These are phyloP conservation scores for Umbelopsis isabellina DNA, from an alignment of 192 early-diverging fungal genomes.

Conservation along the genomic window DNA sequence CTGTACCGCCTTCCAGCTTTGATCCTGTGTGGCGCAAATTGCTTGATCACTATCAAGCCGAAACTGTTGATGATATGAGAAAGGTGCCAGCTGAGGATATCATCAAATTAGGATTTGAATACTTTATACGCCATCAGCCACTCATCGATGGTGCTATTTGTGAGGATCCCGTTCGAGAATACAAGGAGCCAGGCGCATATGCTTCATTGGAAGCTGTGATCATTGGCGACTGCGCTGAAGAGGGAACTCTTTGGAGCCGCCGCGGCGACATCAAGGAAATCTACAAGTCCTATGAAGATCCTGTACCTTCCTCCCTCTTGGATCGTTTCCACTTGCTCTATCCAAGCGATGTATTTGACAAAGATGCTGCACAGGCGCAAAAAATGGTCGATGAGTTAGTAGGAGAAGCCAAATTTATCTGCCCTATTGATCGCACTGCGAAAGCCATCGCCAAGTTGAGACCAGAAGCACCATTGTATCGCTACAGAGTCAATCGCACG, in stretches of 20 bases:
- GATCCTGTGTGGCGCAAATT: neutral
- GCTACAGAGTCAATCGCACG: neutral
- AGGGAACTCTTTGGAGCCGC: neutral
- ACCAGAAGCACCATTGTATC: neutral
- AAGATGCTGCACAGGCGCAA: neutral
- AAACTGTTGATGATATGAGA: constrained; percentile 1
- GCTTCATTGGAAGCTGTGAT: neutral
- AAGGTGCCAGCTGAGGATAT: neutral
- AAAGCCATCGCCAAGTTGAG: neutral
- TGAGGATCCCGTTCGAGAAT: neutral
- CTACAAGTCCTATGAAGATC: neutral
- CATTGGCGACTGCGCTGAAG: constrained; percentile 1
- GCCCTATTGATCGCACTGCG: constrained; percentile 1
- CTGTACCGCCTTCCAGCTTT: constrained; percentile 8
- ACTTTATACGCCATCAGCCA: no score
- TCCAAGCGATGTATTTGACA: neutral
- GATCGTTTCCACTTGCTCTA: neutral
- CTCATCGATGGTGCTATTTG: neutral
- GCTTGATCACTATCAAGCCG: constrained; percentile 2
- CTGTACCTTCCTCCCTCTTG: neutral
- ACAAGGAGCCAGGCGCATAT: neutral
- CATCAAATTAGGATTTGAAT: neutral
- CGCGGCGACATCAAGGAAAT: neutral
- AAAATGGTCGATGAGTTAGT: neutral
- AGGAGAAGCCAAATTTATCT: neutral